phyloP scores from a whole-genome alignment of 306 rosid genomes.

The Prosopis cineraria region DNA sequence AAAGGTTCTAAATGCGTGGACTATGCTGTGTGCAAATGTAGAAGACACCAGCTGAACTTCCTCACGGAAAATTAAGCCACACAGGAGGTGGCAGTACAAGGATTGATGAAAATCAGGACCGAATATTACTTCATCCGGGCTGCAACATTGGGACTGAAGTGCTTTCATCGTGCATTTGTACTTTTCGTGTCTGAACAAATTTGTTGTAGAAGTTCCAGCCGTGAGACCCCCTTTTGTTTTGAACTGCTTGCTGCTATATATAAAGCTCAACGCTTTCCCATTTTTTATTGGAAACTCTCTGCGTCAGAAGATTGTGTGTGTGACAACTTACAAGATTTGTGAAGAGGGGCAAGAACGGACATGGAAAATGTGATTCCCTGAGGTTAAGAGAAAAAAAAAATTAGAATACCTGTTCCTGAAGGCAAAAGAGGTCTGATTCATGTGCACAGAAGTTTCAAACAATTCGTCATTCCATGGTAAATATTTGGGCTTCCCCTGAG shows the following conservation, averaged over 20 bases:
- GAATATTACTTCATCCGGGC: conserved; percentile 91
- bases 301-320: conserved; percentile 1
- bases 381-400: not conserved
- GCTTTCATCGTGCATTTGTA: conserved; percentile 51
- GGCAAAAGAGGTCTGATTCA: conserved; percentile 78
- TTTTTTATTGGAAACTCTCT: conserved; percentile 75
- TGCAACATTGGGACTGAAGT: conserved; percentile 57
- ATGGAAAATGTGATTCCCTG: not conserved
- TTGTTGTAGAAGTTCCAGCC: conserved; percentile 86
- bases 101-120: conserved; percentile 86
- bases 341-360: not conserved
- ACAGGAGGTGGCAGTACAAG: conserved; percentile 83
- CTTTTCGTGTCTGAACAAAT: conserved; percentile 46
- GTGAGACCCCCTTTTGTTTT: conserved; percentile 69
- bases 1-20: conserved; percentile 73
- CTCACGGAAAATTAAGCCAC: conserved; percentile 70
- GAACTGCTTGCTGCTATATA: conserved; percentile 77
- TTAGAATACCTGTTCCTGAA: conserved; percentile 69
- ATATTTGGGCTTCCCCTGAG: conserved; percentile 79
- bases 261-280: conserved; percentile 77
- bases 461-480: conserved; percentile 91
- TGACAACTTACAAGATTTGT: conserved; percentile 16
- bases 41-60: conserved; percentile 65
- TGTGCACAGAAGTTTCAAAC: conserved; percentile 73
- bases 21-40: conserved; percentile 80